Evolutionary conservation across 345 rosid genomes (phyloP).

Genomic region (Noccaea bulbosa): DNA sequence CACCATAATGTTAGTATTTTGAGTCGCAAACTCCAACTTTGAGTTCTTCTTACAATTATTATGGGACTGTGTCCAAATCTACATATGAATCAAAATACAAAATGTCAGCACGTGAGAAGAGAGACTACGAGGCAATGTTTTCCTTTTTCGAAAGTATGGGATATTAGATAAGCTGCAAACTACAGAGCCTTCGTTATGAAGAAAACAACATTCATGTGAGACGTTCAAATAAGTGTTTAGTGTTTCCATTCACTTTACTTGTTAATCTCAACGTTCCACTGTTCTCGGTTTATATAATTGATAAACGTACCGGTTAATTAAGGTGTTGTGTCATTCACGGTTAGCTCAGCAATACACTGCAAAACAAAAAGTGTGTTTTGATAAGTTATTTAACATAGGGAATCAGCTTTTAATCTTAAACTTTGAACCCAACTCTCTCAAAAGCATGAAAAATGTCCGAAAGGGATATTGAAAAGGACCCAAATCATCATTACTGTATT

Average conservation of each 20-base stretch:
- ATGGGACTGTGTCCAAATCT: neutral
- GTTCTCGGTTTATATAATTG: neutral
- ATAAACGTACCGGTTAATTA: conserved; percentile 25
- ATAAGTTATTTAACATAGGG: conserved; percentile 43
- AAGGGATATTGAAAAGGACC: conserved; percentile 29
- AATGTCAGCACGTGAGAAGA: neutral
- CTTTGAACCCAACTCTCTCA: conserved; percentile 44
- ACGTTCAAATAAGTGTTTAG: neutral
- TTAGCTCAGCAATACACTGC: conserved; percentile 15
- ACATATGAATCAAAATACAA: neutral
- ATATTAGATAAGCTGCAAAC: neutral
- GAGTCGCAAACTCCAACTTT: conserved; percentile 1
- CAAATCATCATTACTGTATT: conserved; percentile 33
- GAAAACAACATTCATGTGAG: neutral
- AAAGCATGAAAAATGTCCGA: conserved; percentile 47
- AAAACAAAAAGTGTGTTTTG: neutral
- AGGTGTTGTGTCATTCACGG: conserved; percentile 2
- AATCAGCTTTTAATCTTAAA: conserved; percentile 41
- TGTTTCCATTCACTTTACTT: conserved; percentile 11
- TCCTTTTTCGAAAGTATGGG: neutral
- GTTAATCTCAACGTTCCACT: conserved; percentile 6
- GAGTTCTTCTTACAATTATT: neutral
- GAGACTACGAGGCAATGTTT: neutral
- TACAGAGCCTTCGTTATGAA: neutral
- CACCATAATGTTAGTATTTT: conserved; percentile 1